Percentiles rank a stretch among this genome's conserved stretches.
Evolutionary conservation across 2,329 filamentous ascomycete genomes (phyloP).

Genomic region (Zasmidium citrigriseum): DNA sequence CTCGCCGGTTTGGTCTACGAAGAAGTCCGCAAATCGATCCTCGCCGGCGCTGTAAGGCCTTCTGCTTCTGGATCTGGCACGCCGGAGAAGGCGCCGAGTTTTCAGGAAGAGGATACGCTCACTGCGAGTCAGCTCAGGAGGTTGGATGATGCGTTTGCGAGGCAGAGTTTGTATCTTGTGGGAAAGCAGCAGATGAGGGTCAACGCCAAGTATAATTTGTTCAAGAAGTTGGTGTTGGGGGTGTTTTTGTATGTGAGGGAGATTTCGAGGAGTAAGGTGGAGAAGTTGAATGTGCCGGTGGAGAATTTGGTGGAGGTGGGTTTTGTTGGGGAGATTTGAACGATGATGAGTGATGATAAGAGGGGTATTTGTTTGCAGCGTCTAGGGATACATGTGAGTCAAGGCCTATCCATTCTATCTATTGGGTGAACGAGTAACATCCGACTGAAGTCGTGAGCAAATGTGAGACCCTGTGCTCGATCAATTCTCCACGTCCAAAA

Average conservation of each 20-base stretch:
- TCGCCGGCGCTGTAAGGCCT: conserved; percentile 5
- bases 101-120: not conserved
- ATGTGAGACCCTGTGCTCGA: no score
- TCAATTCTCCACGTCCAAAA: no score
- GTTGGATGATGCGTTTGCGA: conserved; percentile 21
- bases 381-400: no score
- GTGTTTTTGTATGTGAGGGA: conserved; percentile 66
- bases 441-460: no score
- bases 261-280: conserved; percentile 66
- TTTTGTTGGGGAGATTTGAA: conserved; percentile 52
- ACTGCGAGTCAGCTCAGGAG: conserved; percentile 9
- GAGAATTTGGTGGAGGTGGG: conserved; percentile 68
- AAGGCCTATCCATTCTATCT: no score
- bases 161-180: conserved; percentile 26
- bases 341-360: no score
- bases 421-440: no score
- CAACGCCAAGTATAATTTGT: conserved; percentile 12
- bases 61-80: not conserved
- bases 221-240: conserved; percentile 50
- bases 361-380: no score
- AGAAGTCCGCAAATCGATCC: conserved; percentile 24
- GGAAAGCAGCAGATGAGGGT: conserved; percentile 30
- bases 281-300: conserved; percentile 58
- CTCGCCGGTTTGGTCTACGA: conserved; percentile 25
- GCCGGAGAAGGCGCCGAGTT: not conserved